These are phyloP conservation scores for Acanthamoeba polyphaga DNA, from an alignment of 208 protist species.

Conservation along the genomic window DNA sequence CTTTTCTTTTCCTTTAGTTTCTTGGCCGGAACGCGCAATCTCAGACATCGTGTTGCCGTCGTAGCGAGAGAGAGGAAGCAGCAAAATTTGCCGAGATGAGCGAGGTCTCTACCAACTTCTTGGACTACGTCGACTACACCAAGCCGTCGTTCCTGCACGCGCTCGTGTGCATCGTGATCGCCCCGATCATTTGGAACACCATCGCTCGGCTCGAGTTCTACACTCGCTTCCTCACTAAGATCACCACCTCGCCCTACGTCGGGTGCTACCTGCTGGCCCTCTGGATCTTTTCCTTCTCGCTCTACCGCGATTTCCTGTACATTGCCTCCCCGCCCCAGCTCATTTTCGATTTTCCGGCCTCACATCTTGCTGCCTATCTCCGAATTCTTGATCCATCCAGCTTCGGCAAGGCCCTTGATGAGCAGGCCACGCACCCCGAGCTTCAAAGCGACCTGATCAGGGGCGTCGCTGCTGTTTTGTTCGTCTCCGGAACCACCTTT, in stretches of 20 bases:
- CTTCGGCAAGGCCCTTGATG: conserved; percentile 87
- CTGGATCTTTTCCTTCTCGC: conserved; percentile 91
- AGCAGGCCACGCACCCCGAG: conserved; percentile 81
- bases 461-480: conserved; percentile 83
- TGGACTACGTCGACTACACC: conserved; percentile 57
- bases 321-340: background rate
- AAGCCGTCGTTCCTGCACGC: conserved; percentile 77
- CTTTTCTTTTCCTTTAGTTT: background rate
- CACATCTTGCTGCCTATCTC: background rate
- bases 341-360: background rate
- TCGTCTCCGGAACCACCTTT: conserved; percentile 88
- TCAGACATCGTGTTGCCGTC: background rate
- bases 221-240: conserved; percentile 90
- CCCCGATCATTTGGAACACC: conserved; percentile 94
- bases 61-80: background rate
- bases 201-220: conserved; percentile 93
- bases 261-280: conserved; percentile 93
- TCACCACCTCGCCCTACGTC: conserved; percentile 79
- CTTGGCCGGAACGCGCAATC: background rate
- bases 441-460: conserved; percentile 78
- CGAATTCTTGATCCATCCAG: conserved; percentile 62
- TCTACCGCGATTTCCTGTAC: conserved; percentile 91
- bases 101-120: background rate
- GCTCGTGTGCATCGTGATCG: conserved; percentile 87
- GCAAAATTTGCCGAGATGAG: background rate